These are phyloP conservation scores for Extremus antarcticus DNA, from an alignment of 495 filamentous ascomycete genomes.

Conservation along the genomic window DNA sequence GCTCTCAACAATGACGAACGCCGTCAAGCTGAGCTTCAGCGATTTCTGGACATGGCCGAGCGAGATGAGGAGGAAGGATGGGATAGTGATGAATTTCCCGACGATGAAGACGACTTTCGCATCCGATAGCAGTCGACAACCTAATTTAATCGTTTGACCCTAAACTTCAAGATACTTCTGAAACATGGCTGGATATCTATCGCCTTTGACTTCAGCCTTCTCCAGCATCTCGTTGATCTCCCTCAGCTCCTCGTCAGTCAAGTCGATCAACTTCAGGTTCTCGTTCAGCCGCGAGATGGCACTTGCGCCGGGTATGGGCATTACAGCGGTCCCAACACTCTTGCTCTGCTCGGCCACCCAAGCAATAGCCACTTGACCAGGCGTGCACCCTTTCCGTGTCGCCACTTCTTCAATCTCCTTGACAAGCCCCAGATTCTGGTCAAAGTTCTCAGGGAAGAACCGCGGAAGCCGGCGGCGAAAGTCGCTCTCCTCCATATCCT, in stretches of 20 bases:
- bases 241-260: conserved; percentile 24
- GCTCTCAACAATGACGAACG: conserved; percentile 11
- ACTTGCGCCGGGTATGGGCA: conserved; percentile 72
- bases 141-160: background rate
- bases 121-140: conserved; percentile 3
- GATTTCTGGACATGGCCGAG: conserved; percentile 43
- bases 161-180: background rate
- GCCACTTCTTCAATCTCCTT: conserved; percentile 55
- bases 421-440: conserved; percentile 61
- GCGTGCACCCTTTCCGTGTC: conserved; percentile 53
- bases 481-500: conserved; percentile 53
- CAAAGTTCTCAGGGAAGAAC: conserved; percentile 58
- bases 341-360: conserved; percentile 53
- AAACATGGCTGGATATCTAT: conserved; percentile 18
- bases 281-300: conserved; percentile 25
- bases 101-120: conserved; percentile 24
- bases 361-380: conserved; percentile 64
- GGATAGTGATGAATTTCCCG: conserved; percentile 52
- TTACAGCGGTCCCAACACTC: conserved; percentile 50
- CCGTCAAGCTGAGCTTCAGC: conserved; percentile 34
- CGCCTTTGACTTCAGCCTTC: conserved; percentile 20
- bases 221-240: conserved; percentile 27
- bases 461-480: conserved; percentile 26
- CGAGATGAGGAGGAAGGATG: conserved; percentile 54
- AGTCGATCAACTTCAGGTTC: conserved; percentile 24